Evolutionary conservation across 305 asterid species (phyloP).

Genomic region (Ilex paraguariensis): DNA sequence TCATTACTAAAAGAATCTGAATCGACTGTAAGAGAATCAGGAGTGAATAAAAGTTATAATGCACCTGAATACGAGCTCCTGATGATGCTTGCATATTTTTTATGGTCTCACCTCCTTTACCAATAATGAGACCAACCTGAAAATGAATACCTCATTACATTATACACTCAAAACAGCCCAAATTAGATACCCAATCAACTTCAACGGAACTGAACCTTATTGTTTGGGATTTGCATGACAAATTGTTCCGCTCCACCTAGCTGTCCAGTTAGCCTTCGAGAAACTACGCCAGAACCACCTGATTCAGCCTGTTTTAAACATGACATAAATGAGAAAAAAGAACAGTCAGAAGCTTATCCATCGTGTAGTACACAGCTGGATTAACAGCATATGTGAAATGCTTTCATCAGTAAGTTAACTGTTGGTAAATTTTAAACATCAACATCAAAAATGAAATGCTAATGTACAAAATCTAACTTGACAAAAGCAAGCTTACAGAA

Average conservation of each 20-base stretch:
- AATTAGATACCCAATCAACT: slow-evolving; percentile 1
- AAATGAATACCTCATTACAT: slow-evolving; percentile 7
- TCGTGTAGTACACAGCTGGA: neutral
- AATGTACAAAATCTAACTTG: neutral
- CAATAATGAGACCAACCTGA: slow-evolving; percentile 96
- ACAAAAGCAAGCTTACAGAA: neutral
- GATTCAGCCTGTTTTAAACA: slow-evolving; percentile 31
- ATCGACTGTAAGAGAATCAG: neutral
- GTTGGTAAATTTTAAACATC: neutral
- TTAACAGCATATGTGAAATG: neutral
- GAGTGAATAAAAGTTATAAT: neutral
- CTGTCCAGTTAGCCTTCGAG: slow-evolving; percentile 64
- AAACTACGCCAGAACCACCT: slow-evolving; percentile 72
- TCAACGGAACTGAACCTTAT: slow-evolving; percentile 31
- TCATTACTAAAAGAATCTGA: neutral
- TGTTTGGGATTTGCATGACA: slow-evolving; percentile 62
- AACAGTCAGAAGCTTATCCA: slow-evolving; percentile 28
- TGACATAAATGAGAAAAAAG: neutral
- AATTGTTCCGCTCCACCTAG: slow-evolving; percentile 70
- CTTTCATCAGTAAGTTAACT: neutral
- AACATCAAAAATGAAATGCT: neutral
- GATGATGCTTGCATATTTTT: slow-evolving; percentile 83
- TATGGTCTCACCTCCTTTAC: slow-evolving; percentile 98
- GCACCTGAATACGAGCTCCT: slow-evolving; percentile 95
- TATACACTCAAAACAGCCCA: neutral